phyloP scores from a whole-genome alignment of 1,139 yeast genomes.

The Yamadazyma oceani region DNA sequence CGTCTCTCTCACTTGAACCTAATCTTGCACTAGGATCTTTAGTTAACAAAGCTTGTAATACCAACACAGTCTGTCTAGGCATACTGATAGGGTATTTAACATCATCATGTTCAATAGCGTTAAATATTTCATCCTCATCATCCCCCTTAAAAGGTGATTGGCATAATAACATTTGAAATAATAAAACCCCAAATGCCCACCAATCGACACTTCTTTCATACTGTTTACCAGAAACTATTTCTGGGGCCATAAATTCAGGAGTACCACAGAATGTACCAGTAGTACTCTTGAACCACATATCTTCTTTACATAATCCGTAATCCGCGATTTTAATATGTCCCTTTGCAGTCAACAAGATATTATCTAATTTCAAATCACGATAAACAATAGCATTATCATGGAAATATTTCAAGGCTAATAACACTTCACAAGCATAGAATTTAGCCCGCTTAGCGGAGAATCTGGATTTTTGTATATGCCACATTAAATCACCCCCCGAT shows the following conservation, averaged over 20 bases:
- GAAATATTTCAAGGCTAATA: conserved; percentile 85
- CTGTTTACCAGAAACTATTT: conserved; percentile 86
- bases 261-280: conserved; percentile 99
- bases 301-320: conserved; percentile 94
- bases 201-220: conserved; percentile 96
- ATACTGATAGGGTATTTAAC: conserved; percentile 97
- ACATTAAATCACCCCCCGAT: conserved; percentile 98
- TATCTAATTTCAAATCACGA: conserved; percentile 94
- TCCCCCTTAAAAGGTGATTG: conserved; percentile 98
- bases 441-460: conserved; percentile 91
- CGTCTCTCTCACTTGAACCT: conserved; percentile 87
- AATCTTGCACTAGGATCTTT: conserved; percentile 83
- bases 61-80: conserved; percentile 96
- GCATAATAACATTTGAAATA: conserved; percentile 94
- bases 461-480: conserved; percentile 95
- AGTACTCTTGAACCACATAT: conserved; percentile 88
- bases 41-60: conserved; percentile 84
- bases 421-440: conserved; percentile 95
- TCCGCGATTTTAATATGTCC: conserved; percentile 99
- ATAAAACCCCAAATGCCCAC: conserved; percentile 99
- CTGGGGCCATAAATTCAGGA: conserved; percentile 99
- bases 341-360: conserved; percentile 78
- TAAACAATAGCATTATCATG: conserved; percentile 96
- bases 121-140: conserved; percentile 96
- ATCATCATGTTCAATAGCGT: conserved; percentile 96